Conservation (phyloP, 108 stramenopile species). For the Nitzschia sp. region DNA sequence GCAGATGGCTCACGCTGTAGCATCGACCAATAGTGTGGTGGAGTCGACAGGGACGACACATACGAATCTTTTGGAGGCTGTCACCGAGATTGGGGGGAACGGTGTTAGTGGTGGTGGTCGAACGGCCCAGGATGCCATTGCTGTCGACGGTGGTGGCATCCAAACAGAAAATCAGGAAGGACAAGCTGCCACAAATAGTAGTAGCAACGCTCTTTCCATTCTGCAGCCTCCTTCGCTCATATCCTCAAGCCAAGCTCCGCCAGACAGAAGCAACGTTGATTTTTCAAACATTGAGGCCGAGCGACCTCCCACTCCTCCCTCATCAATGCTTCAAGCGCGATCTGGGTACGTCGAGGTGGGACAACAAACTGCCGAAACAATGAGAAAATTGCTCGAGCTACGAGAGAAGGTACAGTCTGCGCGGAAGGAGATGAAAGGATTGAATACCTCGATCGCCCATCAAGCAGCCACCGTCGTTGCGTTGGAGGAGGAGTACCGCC, state of each 20-base stretch:
- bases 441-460: constrained; percentile 19
- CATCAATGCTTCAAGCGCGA: constrained; percentile 1
- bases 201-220: constrained; percentile 9
- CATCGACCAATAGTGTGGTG: constrained; percentile 14
- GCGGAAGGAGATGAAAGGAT: constrained; percentile 14
- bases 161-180: no score
- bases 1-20: constrained; percentile 28
- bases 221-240: constrained; percentile 42
- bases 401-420: constrained; percentile 26
- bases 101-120: constrained; percentile 3
- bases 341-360: background rate
- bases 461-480: background rate
- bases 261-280: background rate
- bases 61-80: constrained; percentile 19
- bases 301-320: background rate
- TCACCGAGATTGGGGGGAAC: background rate
- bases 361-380: constrained; percentile 18
- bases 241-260: background rate
- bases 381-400: constrained; percentile 17
- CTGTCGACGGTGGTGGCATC: constrained; percentile 6
- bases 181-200: background rate
- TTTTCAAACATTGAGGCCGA: constrained; percentile 1
- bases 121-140: constrained; percentile 37
- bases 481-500: background rate
- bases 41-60: constrained; percentile 12